Evolutionary conservation across 768 basidiomycete genomes (phyloP).

Genomic region (Heimioporus sp.): DNA sequence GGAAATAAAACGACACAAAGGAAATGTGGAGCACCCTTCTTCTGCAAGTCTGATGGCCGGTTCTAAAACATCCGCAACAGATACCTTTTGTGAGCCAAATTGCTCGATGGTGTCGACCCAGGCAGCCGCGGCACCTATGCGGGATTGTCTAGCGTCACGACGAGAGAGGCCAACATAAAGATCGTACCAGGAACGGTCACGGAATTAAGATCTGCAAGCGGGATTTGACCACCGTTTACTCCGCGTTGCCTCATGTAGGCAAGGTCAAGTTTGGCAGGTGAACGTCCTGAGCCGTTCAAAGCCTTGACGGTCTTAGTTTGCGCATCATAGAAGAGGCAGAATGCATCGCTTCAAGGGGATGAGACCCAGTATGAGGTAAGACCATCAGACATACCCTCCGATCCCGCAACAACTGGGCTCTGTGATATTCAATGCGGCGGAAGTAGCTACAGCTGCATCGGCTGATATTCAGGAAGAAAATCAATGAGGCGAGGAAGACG

Average conservation of each 20-base stretch:
- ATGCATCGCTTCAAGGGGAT: constrained; percentile 62
- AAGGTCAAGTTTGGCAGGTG: constrained; percentile 77
- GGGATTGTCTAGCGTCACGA: constrained; percentile 19
- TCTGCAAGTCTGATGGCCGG: constrained; percentile 93
- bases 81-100: constrained; percentile 71
- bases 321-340: constrained; percentile 91
- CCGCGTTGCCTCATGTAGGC: constrained; percentile 72
- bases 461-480: constrained; percentile 40
- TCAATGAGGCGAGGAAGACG: not conserved
- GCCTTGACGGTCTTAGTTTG: constrained; percentile 79
- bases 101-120: constrained; percentile 88
- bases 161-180: not conserved
- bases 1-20: not conserved
- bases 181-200: constrained; percentile 78
- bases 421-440: constrained; percentile 89
- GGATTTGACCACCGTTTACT: constrained; percentile 65
- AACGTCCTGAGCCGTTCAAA: constrained; percentile 88
- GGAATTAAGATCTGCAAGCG: constrained; percentile 79
- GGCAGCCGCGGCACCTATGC: constrained; percentile 82
- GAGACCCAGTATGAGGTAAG: constrained; percentile 7
- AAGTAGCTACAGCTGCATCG: constrained; percentile 92
- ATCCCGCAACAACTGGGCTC: constrained; percentile 91
- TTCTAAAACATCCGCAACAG: constrained; percentile 67
- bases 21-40: constrained; percentile 63
- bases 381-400: constrained; percentile 59